Base-by-base conservation (phyloP, 306 rosid genomes). In the Quercus variabilis region DNA sequence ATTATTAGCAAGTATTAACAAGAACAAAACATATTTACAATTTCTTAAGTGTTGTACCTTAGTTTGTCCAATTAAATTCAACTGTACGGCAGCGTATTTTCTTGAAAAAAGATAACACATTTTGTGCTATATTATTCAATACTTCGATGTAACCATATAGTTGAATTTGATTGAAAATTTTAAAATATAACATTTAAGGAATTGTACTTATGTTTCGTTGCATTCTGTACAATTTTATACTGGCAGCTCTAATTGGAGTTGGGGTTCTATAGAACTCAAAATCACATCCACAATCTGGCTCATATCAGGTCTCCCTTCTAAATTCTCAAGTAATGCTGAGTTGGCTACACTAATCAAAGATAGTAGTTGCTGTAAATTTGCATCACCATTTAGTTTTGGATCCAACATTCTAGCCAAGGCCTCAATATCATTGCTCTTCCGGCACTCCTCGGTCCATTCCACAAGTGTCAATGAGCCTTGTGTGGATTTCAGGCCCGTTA, bases 381-480 rank as follows among this genome's bases (percentile, higher is more conserved):
- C 75, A 25, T 57, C 41, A 1, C 31, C 46, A 6, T 52, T 55
- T 14, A 79, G 70, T 75, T 83, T 83, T 8, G 80, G 80, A 74
- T 79, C 80, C 33, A 69, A 78, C 59, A 69, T 14, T 56, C 33
- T 1, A 14, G 8, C 31, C 54, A 52, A 31, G 26, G 41, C 69
- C 35, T 69, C 43, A 43, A 25, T n/a, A 11, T 38, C 62, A 41
- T 46, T 30, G 6, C 46, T 64, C 74, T 31, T 65, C 13, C 75
- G 14, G 38, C 55, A 55, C 35, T 74, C 60, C 10, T 55, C 5
- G 0, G 63, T 74, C 84, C 71, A 74, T 51, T 75, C 84, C 1
- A 75, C 60, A 1, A 80, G 71, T 3, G 83, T 74, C 6, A 18
- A 4, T 2, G 79, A 75, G 62, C 79, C 84, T 21, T 80, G 65